phyloP scores from a whole-genome alignment of 495 filamentous ascomycete species.

The Daldinia caldariorum region DNA sequence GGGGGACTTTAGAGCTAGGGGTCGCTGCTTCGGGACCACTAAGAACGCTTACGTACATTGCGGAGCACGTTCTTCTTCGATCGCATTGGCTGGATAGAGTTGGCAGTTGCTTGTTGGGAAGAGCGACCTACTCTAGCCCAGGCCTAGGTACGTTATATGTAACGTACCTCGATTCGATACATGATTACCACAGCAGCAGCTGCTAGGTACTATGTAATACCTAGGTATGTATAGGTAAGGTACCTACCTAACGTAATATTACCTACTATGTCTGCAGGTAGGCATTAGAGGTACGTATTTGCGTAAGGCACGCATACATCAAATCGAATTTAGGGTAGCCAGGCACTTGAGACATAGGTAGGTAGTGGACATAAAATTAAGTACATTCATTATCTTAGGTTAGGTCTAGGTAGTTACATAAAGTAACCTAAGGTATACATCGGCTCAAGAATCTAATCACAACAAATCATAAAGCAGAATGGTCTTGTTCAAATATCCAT shows the following conservation, averaged over 20 bases:
- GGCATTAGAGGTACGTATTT: not conserved
- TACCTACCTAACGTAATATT: too few species aligned
- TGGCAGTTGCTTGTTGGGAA: constrained; percentile 29
- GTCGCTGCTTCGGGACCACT: constrained; percentile 24
- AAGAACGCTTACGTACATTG: constrained; percentile 40
- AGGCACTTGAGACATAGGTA: too few species aligned
- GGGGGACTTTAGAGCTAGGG: constrained; percentile 20
- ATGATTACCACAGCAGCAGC: not conserved
- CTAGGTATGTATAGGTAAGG: not conserved
- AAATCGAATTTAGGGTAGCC: too few species aligned
- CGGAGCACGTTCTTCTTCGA: constrained; percentile 30
- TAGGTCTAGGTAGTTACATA: constrained; percentile 4
- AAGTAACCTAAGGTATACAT: not conserved
- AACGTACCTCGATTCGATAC: constrained; percentile 12
- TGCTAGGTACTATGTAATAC: too few species aligned
- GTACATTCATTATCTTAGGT: too few species aligned
- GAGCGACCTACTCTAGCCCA: constrained; percentile 20
- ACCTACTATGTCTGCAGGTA: not conserved
- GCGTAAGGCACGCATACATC: not conserved
- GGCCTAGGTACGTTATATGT: constrained; percentile 4
- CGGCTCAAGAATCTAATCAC: not conserved
- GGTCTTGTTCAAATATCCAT: not conserved
- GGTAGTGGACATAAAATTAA: too few species aligned
- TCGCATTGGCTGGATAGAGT: constrained; percentile 33
- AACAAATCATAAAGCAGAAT: not conserved